Percentiles rank a stretch among this genome's conserved stretches.
Evolutionary conservation across 2,329 filamentous ascomycete genomes (phyloP).

Genomic region (Daldinia eschscholtzii): DNA sequence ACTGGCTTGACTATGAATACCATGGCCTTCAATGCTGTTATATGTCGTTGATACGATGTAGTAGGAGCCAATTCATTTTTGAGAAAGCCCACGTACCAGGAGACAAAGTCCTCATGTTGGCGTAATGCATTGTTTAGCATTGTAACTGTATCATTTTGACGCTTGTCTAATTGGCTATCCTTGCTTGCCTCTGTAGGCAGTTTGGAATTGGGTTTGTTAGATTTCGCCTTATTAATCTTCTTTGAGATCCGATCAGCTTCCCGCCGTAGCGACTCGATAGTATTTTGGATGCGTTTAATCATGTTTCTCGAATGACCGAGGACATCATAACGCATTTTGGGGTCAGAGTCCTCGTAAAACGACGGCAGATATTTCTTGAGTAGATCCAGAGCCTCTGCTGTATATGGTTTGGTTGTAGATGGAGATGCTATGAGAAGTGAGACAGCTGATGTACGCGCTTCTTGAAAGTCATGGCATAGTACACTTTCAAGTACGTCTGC

Average conservation of each 20-base stretch:
- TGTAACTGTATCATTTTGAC: slow-evolving; percentile 25
- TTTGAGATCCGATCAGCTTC: slow-evolving; percentile 54
- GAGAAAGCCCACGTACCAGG: slow-evolving; percentile 80
- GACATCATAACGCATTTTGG: slow-evolving; percentile 86
- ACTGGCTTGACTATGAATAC: slow-evolving; percentile 72
- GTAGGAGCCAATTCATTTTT: slow-evolving; percentile 80
- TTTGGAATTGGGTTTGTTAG: neutral
- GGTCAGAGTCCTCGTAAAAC: slow-evolving; percentile 86
- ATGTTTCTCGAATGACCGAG: slow-evolving; percentile 81
- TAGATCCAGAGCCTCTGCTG: slow-evolving; percentile 69
- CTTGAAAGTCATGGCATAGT: slow-evolving; percentile 67
- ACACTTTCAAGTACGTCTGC: slow-evolving; percentile 64
- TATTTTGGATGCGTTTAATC: slow-evolving; percentile 78
- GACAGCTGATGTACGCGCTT: slow-evolving; percentile 82
- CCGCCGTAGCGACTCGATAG: slow-evolving; percentile 67
- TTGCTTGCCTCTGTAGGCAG: slow-evolving; percentile 13
- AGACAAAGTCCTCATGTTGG: slow-evolving; percentile 74
- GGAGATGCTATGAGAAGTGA: slow-evolving; percentile 83
- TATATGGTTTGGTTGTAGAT: slow-evolving; percentile 80
- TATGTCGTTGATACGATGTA: slow-evolving; percentile 90
- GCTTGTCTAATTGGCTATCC: slow-evolving; percentile 21
- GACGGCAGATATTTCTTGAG: slow-evolving; percentile 75
- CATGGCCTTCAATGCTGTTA: slow-evolving; percentile 80
- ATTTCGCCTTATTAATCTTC: slow-evolving; percentile 44
- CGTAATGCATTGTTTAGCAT: slow-evolving; percentile 56